These are phyloP conservation scores for Puccinia horiana DNA, from an alignment of 1,284 basidiomycete species.

Conservation along the genomic window DNA sequence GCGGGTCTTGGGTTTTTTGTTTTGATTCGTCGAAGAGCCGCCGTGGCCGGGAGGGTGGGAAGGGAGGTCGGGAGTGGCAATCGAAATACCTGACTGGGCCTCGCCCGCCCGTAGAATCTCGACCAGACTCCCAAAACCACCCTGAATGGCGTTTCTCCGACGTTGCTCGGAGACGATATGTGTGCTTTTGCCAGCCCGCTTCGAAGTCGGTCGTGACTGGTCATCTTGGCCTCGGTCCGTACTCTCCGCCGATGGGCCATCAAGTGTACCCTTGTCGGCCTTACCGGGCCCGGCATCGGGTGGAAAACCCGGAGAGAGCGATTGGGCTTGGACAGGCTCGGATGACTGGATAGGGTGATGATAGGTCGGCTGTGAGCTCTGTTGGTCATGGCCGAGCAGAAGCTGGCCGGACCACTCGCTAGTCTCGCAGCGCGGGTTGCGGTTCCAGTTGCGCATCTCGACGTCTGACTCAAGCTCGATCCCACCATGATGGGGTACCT, in stretches of 20 bases:
- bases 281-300: neutral
- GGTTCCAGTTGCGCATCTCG: conserved; percentile 12
- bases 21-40: neutral
- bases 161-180: conserved; percentile 41
- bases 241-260: neutral
- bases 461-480: neutral
- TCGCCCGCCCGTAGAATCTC: conserved; percentile 40
- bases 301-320: neutral
- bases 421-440: neutral
- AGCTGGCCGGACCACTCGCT: neutral
- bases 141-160: conserved; percentile 34
- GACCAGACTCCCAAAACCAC: conserved; percentile 39
- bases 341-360: neutral
- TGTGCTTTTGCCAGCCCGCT: neutral
- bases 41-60: neutral
- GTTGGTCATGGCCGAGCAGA: neutral
- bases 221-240: neutral
- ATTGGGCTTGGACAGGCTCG: neutral
- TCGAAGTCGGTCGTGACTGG: neutral
- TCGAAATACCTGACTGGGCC: conserved; percentile 30
- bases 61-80: conserved; percentile 13
- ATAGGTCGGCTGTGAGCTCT: neutral
- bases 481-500: neutral
- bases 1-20: conserved; percentile 27
- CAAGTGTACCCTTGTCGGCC: neutral